phyloP scores from a whole-genome alignment of 352 stramenopile genomes.

The Pythium guiyangense region DNA sequence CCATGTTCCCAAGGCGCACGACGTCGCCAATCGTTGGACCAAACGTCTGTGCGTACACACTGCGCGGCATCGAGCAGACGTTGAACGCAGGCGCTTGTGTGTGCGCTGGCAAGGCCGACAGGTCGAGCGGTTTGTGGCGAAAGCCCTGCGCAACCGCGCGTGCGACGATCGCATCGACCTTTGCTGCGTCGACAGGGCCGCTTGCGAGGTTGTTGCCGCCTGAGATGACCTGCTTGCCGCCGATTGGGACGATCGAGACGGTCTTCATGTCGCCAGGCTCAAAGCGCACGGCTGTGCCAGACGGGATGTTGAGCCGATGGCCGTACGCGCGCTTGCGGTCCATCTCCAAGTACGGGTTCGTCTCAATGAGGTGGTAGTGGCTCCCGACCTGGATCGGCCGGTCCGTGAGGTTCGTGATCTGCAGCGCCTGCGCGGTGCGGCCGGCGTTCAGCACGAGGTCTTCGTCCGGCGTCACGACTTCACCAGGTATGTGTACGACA shows the following conservation, averaged over 20 bases:
- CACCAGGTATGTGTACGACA: constrained; percentile 39
- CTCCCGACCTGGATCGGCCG: constrained; percentile 93
- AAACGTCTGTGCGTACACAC: constrained; percentile 89
- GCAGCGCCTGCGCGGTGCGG: constrained; percentile 67
- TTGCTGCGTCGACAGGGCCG: constrained; percentile 61
- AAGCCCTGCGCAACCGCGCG: constrained; percentile 49
- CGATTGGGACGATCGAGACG: constrained; percentile 92
- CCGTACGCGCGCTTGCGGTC: constrained; percentile 90
- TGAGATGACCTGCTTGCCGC: constrained; percentile 81
- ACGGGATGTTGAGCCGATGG: constrained; percentile 93
- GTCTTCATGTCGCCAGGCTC: constrained; percentile 96
- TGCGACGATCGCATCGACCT: constrained; percentile 52
- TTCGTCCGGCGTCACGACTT: constrained; percentile 51
- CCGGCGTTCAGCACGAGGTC: constrained; percentile 86
- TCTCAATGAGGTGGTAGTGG: constrained; percentile 96
- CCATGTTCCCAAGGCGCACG: constrained; percentile 92
- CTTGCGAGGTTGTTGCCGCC: constrained; percentile 88
- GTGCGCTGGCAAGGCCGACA: constrained; percentile 17
- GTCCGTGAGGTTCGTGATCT: constrained; percentile 95
- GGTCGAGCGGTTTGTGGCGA: constrained; percentile 46
- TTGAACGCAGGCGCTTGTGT: constrained; percentile 23
- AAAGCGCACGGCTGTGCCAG: constrained; percentile 92
- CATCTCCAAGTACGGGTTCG: constrained; percentile 94
- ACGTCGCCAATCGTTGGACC: constrained; percentile 93
- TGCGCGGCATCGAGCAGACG: constrained; percentile 51